Base-by-base conservation (phyloP, 352 stramenopile species). In the Plasmopara halstedii region DNA sequence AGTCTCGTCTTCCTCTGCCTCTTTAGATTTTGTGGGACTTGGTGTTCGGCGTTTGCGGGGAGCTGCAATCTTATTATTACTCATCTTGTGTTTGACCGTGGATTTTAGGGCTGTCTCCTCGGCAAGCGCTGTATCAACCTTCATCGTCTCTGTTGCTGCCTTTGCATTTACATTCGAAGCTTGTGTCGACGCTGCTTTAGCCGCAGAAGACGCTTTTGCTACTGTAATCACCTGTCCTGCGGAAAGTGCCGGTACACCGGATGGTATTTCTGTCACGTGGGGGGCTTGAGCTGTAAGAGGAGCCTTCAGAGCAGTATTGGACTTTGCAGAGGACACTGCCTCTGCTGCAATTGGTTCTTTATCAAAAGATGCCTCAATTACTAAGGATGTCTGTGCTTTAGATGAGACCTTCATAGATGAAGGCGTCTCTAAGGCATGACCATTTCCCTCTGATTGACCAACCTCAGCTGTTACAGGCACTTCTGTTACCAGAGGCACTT, bases 1-100 rank as follows among this genome's bases (percentile, higher is more conserved):
- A 1, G 67, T 77, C 2, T 77, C 67, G 6, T 78, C 66, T 6
- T 42, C 65, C 6, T 56, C 62, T 5, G 41, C 42, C 4, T 50
- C 59, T 2, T 53, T 31, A 5, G 45, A 26, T 17, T 55, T 60
- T 33, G 36, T 64, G 17, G 58, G 53, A 23, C 44, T 63, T 13
- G 46, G 19, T 11, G 35, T 44, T 22, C 41, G 53, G 18, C 43
- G 53, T 22, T 63, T 67, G 6, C 41, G 46, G 17, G 35, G 22
- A 14, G 47, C 55, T 8, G 31, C 2, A n/a, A 17, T 31, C 42
- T 45, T 10, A 0, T 46, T 29, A 17, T 52, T 27, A 31, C 6
- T 22, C 21, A 27, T 44, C 17, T 52, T 60, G 27, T 18, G 45
- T 35, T 58, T 63, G n/a, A 25, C 4, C n/a, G 34, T 37, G 6